Base-by-base conservation (phyloP, 2,329 filamentous ascomycete species). In the Canariomyces notabilis region DNA sequence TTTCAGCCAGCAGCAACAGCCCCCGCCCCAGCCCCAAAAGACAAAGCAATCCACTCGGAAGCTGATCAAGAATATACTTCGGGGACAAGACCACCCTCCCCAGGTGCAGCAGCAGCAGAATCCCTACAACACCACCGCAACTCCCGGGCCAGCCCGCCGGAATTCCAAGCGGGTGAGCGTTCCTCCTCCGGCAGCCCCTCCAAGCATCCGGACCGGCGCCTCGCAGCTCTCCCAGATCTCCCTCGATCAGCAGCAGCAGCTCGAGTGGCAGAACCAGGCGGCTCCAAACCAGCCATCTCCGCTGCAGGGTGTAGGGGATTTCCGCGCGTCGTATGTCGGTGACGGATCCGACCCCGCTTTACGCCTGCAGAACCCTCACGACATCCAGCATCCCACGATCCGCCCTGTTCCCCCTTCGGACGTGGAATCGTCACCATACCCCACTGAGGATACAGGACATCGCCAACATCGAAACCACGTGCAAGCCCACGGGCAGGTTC, bases 151-250 rank as follows among this genome's bases (percentile, higher is more conserved):
- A 38, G 69, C 64, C 54, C 77, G 77, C 53, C 70, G 76, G 55
- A 70, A 74, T 23, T 83, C 80, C 36, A 81, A 79, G 67, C 71
- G 77, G 58, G 66, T 75, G 61, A 76, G 75, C 71, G 70, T 74
- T 51, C 63, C 63, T 46, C 57, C 61, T 48, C 63, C 61, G 42
- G 66, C n/a, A n/a, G n/a, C 60, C 42, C 67, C 70, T 18, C 61
- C 66, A 55, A 59, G 64, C 56, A 55, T 74, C 53, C 69, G 69
- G 58, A 73, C 71, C 29, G 67, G 62, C 52, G 57, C 65, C 48
- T 64, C 64, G 20, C 67, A 68, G 49, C 50, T 65, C 39, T 64
- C 64, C 34, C 67, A 69, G 52, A 51, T 66, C 39, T 67, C 68
- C 35, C 60, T 70, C 44, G 62, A 64, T 7, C 57, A 62, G 50